Percentiles rank a stretch among this genome's conserved stretches.
These are phyloP conservation scores for Mariannaea elegans DNA, from an alignment of 2,329 filamentous ascomycete genomes.

Conservation along the genomic window DNA sequence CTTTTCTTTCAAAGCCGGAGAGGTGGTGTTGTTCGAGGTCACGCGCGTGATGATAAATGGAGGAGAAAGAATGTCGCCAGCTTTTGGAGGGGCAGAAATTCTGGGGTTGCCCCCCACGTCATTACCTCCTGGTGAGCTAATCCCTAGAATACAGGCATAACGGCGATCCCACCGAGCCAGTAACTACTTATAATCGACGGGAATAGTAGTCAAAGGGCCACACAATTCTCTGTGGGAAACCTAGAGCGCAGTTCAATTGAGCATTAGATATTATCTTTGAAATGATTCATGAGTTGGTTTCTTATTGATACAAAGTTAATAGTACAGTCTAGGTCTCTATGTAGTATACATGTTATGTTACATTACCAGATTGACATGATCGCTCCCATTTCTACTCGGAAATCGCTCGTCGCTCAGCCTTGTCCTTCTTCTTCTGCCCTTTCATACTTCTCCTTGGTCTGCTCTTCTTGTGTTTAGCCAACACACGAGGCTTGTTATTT, in stretches of 20 bases:
- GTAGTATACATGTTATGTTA: not conserved
- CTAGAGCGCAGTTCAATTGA: too few species aligned
- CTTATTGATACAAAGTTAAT: slow-evolving; percentile 8
- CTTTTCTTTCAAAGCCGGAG: not conserved
- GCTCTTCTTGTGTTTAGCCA: slow-evolving; percentile 56
- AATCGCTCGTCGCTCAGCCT: slow-evolving; percentile 40
- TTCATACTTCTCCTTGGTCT: slow-evolving; percentile 78
- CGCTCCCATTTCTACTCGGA: not conserved
- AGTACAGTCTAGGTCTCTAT: slow-evolving; percentile 7
- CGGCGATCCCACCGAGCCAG: not conserved
- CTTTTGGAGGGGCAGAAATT: slow-evolving; percentile 29
- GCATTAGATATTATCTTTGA: not conserved
- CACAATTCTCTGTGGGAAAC: too few species aligned
- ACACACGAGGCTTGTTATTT: slow-evolving; percentile 64
- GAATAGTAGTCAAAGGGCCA: too few species aligned
- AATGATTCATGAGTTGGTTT: not conserved
- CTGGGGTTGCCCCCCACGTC: slow-evolving; percentile 25
- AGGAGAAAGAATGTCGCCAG: slow-evolving; percentile 6
- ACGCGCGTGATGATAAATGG: slow-evolving; percentile 15
- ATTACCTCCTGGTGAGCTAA: slow-evolving; percentile 4
- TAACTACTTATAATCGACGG: too few species aligned
- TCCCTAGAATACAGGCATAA: slow-evolving; percentile 5
- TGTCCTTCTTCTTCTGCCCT: slow-evolving; percentile 57
- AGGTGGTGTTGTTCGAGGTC: not conserved
- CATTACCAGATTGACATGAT: not conserved